These are phyloP conservation scores for Tetradesmus lagerheimii DNA, from an alignment of 139 green algal genomes.

Conservation along the genomic window DNA sequence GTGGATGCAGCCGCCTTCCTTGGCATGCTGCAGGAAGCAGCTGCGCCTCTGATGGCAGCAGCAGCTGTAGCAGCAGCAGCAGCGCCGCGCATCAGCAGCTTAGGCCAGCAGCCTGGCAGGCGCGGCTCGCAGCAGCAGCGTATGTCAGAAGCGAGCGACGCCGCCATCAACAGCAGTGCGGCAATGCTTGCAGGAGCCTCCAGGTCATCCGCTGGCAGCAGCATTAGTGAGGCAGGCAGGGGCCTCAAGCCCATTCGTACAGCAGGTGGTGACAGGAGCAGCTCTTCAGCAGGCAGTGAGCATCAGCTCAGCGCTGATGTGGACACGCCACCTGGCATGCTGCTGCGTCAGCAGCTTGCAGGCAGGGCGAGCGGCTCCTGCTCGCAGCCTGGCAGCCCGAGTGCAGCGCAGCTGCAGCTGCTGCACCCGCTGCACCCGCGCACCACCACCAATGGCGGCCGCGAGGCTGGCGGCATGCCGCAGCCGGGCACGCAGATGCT, in stretches of 20 bases:
- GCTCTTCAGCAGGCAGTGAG: not conserved
- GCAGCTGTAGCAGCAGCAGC: constrained; percentile 8
- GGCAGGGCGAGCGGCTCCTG: not conserved
- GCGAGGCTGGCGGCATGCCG: constrained; percentile 1
- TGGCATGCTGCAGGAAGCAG: constrained; percentile 42
- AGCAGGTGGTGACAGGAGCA: not conserved
- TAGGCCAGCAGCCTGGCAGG: not conserved
- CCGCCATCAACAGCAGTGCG: not conserved
- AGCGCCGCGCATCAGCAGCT: not conserved
- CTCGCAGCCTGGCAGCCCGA: not conserved
- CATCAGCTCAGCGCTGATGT: not conserved
- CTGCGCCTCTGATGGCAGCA: constrained; percentile 22
- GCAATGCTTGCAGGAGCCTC: not conserved
- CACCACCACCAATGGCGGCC: constrained; percentile 17
- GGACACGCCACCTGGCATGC: not conserved
- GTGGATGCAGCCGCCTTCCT: constrained; percentile 45
- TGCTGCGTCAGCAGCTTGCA: constrained; percentile 12
- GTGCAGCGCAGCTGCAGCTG: not conserved
- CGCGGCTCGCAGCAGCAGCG: not conserved
- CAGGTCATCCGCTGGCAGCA: constrained; percentile 4
- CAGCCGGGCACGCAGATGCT: constrained; percentile 40
- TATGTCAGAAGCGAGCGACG: not conserved
- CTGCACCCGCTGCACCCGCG: constrained; percentile 36
- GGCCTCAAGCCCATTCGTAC: constrained; percentile 1
- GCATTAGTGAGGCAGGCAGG: not conserved